Percentiles rank a stretch among this genome's conserved stretches.
Evolutionary conservation across 768 basidiomycete genomes (phyloP).

Genomic region (Podaxis sp.): DNA sequence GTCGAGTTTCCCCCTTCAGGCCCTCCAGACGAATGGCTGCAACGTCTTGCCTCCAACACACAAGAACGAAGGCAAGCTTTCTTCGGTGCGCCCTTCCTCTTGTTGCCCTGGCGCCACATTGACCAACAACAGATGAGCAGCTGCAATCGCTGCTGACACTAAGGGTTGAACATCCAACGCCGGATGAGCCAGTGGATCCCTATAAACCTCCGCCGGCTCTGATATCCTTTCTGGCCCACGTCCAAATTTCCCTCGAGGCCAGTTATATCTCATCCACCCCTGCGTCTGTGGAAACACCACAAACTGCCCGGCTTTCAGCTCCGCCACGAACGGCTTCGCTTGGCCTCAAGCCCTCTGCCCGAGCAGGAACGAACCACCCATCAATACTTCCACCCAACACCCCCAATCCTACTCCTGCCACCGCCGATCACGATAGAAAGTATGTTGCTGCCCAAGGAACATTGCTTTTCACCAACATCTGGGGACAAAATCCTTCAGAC

Average conservation of each 20-base stretch:
- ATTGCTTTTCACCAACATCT: conserved; percentile 64
- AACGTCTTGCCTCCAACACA: conserved; percentile 35
- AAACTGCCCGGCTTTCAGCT: conserved; percentile 37
- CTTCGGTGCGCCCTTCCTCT: conserved; percentile 54
- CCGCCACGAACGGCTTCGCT: conserved; percentile 58
- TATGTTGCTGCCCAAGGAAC: conserved; percentile 82
- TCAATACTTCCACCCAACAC: conserved; percentile 81
- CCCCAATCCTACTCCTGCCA: conserved; percentile 79
- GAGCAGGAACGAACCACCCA: conserved; percentile 45
- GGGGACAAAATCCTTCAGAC: conserved; percentile 59
- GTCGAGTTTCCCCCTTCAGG: conserved; percentile 53
- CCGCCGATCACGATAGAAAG: conserved; percentile 67
- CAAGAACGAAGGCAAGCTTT: conserved; percentile 66
- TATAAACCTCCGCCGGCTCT: conserved; percentile 43
- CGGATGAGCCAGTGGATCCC: conserved; percentile 33
- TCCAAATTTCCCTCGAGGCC: conserved; percentile 80
- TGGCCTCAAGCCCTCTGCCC: conserved; percentile 26
- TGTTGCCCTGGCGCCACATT: conserved; percentile 19
- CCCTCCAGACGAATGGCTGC: conserved; percentile 55
- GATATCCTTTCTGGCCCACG: conserved; percentile 60
- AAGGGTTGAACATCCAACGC: conserved; percentile 59
- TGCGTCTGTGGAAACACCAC: conserved; percentile 29
- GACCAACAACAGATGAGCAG: conserved; percentile 49
- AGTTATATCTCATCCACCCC: conserved; percentile 66
- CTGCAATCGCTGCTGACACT: conserved; percentile 46